phyloP scores from a whole-genome alignment of 495 filamentous ascomycete genomes.

The Aspergillus nanangensis region DNA sequence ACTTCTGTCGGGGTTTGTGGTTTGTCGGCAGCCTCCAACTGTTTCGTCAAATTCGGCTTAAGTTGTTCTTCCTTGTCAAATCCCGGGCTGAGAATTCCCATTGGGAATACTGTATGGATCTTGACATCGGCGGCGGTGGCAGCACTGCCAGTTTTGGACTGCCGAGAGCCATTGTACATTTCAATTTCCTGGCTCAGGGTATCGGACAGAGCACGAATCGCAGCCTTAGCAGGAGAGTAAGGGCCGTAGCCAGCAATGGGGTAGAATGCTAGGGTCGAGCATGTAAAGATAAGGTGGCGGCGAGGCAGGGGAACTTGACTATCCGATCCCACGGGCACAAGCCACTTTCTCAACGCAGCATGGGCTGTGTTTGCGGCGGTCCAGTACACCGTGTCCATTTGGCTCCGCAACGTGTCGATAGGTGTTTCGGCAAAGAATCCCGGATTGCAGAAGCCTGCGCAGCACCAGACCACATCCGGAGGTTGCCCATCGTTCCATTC shows the following conservation, averaged over 20 bases:
- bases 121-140: conserved; percentile 56
- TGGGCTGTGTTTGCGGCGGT: conserved; percentile 84
- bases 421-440: conserved; percentile 73
- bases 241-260: conserved; percentile 78
- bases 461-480: conserved; percentile 89
- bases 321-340: conserved; percentile 32
- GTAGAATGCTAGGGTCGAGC: conserved; percentile 69
- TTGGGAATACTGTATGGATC: conserved; percentile 82
- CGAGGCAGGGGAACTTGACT: conserved; percentile 33
- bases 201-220: conserved; percentile 79
- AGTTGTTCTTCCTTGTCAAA: conserved; percentile 71
- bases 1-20: conserved; percentile 74
- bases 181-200: conserved; percentile 77
- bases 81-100: conserved; percentile 72
- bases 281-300: conserved; percentile 85
- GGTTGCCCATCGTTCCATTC: conserved; percentile 74
- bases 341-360: conserved; percentile 47
- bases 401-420: conserved; percentile 58
- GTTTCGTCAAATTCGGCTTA: conserved; percentile 78
- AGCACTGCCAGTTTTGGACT: conserved; percentile 39
- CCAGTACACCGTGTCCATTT: conserved; percentile 93
- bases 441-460: conserved; percentile 73
- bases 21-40: conserved; percentile 78
- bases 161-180: conserved; percentile 65
- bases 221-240: conserved; percentile 82